Evolutionary conservation across 2,329 filamentous ascomycete species (phyloP).

Genomic region (Ascochyta koolunga): DNA sequence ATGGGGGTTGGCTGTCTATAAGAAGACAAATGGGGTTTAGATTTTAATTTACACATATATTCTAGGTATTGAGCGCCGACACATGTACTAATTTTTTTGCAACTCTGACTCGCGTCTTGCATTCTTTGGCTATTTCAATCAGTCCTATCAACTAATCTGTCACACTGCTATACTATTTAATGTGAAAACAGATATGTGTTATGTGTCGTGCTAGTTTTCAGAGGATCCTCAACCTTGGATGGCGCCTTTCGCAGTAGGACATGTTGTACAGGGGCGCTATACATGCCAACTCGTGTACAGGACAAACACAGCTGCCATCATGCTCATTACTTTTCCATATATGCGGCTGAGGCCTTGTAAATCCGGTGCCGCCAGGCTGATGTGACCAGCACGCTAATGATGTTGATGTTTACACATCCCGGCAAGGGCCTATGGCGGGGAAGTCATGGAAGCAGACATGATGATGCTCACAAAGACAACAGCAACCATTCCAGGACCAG

Average conservation of each 20-base stretch:
- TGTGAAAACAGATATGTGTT: not conserved
- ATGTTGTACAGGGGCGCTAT: not conserved
- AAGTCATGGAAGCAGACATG: not conserved
- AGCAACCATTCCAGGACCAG: not conserved
- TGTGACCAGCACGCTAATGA: not conserved
- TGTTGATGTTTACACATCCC: not conserved
- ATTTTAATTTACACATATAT: too few species aligned
- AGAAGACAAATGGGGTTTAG: too few species aligned
- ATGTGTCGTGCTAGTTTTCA: not conserved
- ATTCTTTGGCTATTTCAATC: not conserved
- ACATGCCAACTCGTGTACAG: not conserved
- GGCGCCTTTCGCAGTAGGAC: not conserved
- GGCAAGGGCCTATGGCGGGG: not conserved
- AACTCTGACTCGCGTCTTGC: too few species aligned
- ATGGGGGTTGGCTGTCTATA: too few species aligned
- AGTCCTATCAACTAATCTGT: not conserved
- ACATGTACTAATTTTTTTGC: too few species aligned
- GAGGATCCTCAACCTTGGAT: not conserved
- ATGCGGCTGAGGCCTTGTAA: not conserved
- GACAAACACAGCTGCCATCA: not conserved
- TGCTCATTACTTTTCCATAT: not conserved
- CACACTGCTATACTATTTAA: not conserved
- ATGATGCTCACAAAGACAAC: not conserved
- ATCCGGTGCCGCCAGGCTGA: not conserved
- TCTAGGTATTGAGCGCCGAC: too few species aligned